Percentiles rank a stretch among this genome's conserved stretches.
phyloP scores from a whole-genome alignment of 805 yeast genomes.

The Sugiyamaella qingdaonensis region DNA sequence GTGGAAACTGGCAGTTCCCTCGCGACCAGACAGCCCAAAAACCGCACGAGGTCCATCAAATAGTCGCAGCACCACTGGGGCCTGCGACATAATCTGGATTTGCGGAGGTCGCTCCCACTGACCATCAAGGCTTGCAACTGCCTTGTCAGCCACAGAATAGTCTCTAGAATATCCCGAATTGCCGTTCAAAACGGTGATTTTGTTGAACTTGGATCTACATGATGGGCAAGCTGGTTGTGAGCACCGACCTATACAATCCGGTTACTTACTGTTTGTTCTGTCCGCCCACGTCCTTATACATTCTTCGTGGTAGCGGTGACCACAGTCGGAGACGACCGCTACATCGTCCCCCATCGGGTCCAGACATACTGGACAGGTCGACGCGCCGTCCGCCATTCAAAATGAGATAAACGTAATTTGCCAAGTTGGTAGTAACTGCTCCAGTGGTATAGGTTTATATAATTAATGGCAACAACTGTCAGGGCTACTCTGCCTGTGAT shows the following conservation, averaged over 20 bases:
- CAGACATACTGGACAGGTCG: constrained; percentile 12
- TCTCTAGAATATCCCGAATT: neutral
- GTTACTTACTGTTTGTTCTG: constrained; percentile 41
- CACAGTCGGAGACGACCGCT: constrained; percentile 40
- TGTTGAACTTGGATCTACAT: constrained; percentile 45
- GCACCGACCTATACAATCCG: neutral
- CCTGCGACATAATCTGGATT: no score
- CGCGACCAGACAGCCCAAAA: no score
- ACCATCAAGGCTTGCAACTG: constrained; percentile 11
- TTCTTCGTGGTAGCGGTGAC: constrained; percentile 51
- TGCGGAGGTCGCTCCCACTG: constrained; percentile 2
- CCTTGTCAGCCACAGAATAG: constrained; percentile 16
- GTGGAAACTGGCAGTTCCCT: neutral
- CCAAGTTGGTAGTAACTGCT: no score
- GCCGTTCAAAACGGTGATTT: constrained; percentile 9
- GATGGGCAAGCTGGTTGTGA: constrained; percentile 48
- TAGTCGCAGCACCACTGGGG: no score
- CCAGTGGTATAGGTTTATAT: no score
- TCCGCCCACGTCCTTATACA: constrained; percentile 58
- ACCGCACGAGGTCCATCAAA: no score
- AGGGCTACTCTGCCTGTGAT: no score
- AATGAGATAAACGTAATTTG: neutral
- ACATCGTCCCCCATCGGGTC: constrained; percentile 14
- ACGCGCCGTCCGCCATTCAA: neutral
- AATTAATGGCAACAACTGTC: no score